phyloP scores from a whole-genome alignment of 169 alveolate species.

The Amoebophrya sp. region DNA sequence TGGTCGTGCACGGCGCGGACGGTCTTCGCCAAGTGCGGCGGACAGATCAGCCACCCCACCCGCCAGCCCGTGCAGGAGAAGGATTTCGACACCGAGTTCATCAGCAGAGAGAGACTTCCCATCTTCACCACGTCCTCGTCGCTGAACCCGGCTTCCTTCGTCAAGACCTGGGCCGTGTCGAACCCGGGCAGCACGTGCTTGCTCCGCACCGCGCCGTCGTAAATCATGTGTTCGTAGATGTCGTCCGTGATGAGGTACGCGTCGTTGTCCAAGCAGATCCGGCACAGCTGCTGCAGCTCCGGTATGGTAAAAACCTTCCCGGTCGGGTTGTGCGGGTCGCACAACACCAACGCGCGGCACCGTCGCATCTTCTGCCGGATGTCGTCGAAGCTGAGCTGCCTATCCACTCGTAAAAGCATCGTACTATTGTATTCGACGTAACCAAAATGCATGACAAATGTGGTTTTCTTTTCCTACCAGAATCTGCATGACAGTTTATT shows the following conservation, averaged over 20 bases:
- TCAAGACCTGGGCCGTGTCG: background rate
- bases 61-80: slow-evolving; percentile 24
- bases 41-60: background rate
- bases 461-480: too few relatives aligned
- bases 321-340: slow-evolving; percentile 26
- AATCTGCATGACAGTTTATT: too few relatives aligned
- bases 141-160: background rate
- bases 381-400: background rate
- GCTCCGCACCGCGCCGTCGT: background rate
- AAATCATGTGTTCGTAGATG: slow-evolving; percentile 14
- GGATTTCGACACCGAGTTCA: background rate
- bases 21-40: background rate
- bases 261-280: background rate
- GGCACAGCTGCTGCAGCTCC: background rate
- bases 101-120: background rate
- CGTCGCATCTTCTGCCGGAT: background rate
- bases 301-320: background rate
- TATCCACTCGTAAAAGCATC: too few relatives aligned
- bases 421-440: too few relatives aligned
- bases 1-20: slow-evolving; percentile 10
- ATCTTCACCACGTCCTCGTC: background rate
- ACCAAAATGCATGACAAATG: too few relatives aligned
- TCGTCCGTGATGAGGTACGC: background rate
- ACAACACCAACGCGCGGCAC: background rate
- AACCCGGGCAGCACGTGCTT: background rate